Base-by-base conservation (phyloP, 2,329 filamentous ascomycete species). In the Thyridium curvatum region DNA sequence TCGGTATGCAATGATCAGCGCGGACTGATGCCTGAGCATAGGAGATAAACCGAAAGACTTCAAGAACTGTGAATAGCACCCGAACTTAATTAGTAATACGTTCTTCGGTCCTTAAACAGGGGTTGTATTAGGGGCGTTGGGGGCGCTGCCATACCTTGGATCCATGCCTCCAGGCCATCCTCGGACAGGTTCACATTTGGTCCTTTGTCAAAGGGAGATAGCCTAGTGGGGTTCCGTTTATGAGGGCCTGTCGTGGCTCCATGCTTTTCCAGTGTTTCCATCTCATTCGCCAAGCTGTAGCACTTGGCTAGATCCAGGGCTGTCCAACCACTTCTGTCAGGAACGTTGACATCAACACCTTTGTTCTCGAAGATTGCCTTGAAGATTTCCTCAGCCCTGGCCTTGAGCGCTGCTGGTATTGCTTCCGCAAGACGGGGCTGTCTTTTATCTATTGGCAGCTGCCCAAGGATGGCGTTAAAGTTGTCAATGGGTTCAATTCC, bases 301-400 rank as follows among this genome's bases (percentile, higher is more conserved):
- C 18, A 10, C 7, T 30, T 15, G 8, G 39, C 35, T 14, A 41
- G 18, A 28, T 41, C 40, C 35, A 41, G 15, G 12, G 32, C 32
- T 13, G 35, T 38, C 40, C 40, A 39, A 16, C 40, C 40, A 18
- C 29, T 36, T 14, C 30, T 26, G 30, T 42, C 40, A 3, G 36
- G 28, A 17, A 39, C 36, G 18, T 41, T 41, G 31, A 38, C n/a
- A 16, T 41, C 28, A 3, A 36, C 12, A n/a, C 32, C 36, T 2
- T 32, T 12, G 18, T 32, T 28, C 3, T 16, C 18, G 21, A 42
- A 7, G 18, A 42, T 30, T 2, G 10, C 4, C 13, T 36, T n/a
- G 34, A 18, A 32, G 12, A 33, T 29, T 1, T 9, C 18, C 2
- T 8, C 7, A 3, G 7, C 14, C n/a, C 17, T 14, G n/a, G 4